phyloP scores from a whole-genome alignment of 2,329 filamentous ascomycete species.

The Aureobasidium sp. region DNA sequence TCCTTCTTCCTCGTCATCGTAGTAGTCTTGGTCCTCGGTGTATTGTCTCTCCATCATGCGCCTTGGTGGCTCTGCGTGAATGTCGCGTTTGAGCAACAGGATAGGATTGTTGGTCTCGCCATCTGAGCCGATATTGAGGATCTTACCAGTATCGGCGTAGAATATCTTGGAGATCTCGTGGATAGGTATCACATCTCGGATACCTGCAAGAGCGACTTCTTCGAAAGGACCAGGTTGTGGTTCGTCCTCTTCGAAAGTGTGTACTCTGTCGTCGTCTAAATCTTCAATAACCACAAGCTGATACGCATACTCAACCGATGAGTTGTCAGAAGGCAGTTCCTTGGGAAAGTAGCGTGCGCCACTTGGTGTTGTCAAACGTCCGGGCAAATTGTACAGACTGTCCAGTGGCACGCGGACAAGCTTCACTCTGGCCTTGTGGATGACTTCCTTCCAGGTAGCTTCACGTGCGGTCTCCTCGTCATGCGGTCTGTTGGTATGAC shows the following conservation, averaged over 20 bases:
- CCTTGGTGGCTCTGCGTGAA: constrained; percentile 54
- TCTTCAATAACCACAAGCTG: constrained; percentile 78
- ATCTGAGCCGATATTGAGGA: constrained; percentile 70
- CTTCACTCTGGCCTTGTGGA: constrained; percentile 84
- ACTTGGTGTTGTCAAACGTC: constrained; percentile 12
- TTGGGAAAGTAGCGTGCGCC: constrained; percentile 16
- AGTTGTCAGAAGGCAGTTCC: constrained; percentile 33
- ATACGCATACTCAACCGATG: constrained; percentile 62
- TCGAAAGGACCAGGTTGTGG: constrained; percentile 50
- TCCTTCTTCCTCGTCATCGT: constrained; percentile 25
- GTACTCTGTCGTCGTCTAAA: constrained; percentile 60
- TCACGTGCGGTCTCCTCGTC: constrained; percentile 51
- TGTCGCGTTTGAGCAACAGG: constrained; percentile 63
- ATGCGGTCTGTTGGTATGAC: constrained; percentile 55
- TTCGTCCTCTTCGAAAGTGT: constrained; percentile 54
- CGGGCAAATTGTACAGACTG: constrained; percentile 38
- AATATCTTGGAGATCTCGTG: constrained; percentile 83
- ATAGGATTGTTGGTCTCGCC: constrained; percentile 64
- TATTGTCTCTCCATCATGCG: constrained; percentile 41
- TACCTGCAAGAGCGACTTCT: constrained; percentile 52
- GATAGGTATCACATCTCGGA: constrained; percentile 58
- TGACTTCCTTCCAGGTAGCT: constrained; percentile 89
- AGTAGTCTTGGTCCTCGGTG: constrained; percentile 28
- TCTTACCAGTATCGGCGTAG: constrained; percentile 83
- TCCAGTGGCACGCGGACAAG: constrained; percentile 62